phyloP scores from a whole-genome alignment of 139 green algal species.

The Haematococcus sp. region DNA sequence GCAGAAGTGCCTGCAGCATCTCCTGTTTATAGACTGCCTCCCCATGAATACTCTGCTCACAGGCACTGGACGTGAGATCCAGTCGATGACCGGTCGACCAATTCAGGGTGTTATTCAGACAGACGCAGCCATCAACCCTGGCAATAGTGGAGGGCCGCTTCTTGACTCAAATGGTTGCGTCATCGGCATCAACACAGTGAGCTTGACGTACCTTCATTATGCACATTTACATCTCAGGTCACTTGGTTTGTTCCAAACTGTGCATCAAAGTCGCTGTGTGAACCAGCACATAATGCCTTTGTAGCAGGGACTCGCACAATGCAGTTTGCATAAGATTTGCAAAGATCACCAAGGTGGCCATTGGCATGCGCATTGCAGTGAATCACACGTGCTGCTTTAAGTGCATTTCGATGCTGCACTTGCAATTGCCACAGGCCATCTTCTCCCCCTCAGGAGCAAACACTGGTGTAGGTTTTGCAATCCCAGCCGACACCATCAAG shows the following conservation, averaged over 20 bases:
- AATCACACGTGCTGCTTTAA: not conserved
- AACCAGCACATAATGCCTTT: too few species aligned
- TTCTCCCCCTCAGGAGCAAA: constrained; percentile 73
- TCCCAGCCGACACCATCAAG: constrained; percentile 68
- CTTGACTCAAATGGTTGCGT: constrained; percentile 64
- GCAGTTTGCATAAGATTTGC: too few species aligned
- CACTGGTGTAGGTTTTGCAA: constrained; percentile 80
- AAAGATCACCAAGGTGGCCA: too few species aligned
- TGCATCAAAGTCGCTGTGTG: too few species aligned
- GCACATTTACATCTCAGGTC: too few species aligned
- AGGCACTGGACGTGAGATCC: constrained; percentile 79
- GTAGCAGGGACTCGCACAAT: too few species aligned
- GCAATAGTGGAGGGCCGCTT: constrained; percentile 60
- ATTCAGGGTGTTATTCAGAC: constrained; percentile 83
- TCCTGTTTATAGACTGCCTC: not conserved
- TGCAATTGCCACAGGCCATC: too few species aligned
- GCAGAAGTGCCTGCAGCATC: not conserved
- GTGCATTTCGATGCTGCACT: constrained; percentile 34
- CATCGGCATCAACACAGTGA: constrained; percentile 61
- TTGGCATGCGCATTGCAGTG: too few species aligned
- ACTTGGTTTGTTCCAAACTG: too few species aligned
- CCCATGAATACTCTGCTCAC: constrained; percentile 19
- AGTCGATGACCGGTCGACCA: constrained; percentile 62
- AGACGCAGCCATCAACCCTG: constrained; percentile 86
- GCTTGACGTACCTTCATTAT: too few species aligned